A percentile compares a stretch with the other conserved stretches of the same genome.
phyloP scores from a whole-genome alignment of 225 moss, liverwort and hornwort genomes.

The Ulota crispa region DNA sequence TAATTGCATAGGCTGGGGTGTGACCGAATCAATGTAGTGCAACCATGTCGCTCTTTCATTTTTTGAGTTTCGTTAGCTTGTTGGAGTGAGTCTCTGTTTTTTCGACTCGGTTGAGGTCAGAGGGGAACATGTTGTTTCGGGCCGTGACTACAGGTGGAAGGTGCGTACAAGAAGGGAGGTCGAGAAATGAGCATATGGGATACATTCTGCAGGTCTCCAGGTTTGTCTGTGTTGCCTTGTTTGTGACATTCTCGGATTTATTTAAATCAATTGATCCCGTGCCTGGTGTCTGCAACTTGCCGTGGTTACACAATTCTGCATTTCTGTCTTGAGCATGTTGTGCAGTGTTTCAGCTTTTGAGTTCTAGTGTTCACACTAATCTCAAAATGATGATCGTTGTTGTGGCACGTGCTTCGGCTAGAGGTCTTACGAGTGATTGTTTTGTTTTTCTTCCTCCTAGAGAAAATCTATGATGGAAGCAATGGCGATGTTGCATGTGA shows the following conservation, averaged over 20 bases:
- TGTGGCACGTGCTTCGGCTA: neutral
- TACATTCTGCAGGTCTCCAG: conserved; percentile 56
- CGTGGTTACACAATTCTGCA: neutral
- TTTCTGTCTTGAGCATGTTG: neutral
- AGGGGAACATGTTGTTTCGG: neutral
- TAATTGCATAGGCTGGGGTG: no score
- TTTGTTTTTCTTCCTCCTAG: conserved; percentile 28
- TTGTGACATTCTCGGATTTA: conserved; percentile 4
- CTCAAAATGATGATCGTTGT: neutral
- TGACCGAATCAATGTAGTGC: neutral
- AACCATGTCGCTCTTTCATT: neutral
- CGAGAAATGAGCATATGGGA: conserved; percentile 78
- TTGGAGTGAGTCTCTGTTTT: neutral
- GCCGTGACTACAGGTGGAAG: conserved; percentile 61
- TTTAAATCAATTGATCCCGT: neutral
- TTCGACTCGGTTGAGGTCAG: neutral
- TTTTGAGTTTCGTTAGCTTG: neutral
- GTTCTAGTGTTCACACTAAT: neutral
- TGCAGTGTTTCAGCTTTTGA: neutral
- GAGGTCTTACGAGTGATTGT: neutral
- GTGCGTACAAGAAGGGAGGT: conserved; percentile 63
- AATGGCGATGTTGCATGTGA: conserved; percentile 69
- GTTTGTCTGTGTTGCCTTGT: conserved; percentile 23
- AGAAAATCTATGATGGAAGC: conserved; percentile 50
- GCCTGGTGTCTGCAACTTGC: neutral